Conservation (phyloP, 208 protist species). For the Trichomonas vaginalis region DNA sequence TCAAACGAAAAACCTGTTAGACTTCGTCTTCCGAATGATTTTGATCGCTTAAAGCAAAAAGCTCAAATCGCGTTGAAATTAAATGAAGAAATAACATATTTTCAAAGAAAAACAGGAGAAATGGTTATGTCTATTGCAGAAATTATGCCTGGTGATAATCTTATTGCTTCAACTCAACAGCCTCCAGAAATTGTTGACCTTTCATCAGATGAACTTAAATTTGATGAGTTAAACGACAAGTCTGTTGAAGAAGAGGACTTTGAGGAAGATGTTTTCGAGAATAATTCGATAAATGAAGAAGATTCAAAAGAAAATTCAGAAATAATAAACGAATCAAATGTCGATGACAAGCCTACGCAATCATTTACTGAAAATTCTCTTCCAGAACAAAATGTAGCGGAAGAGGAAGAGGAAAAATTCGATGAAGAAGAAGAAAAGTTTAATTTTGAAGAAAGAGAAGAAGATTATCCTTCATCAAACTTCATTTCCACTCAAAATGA, state of each 20-base stretch:
- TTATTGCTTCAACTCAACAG: not conserved
- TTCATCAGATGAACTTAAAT: not conserved
- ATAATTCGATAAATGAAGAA: not conserved
- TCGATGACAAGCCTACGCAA: too few species aligned
- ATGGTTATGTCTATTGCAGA: not conserved
- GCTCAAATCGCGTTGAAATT: not conserved
- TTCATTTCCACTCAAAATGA: not conserved
- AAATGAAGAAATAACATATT: not conserved
- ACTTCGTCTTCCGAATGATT: not conserved
- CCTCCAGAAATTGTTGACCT: not conserved
- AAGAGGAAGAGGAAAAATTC: not conserved
- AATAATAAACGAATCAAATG: not conserved
- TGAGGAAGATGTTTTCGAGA: not conserved
- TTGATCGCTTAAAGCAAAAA: not conserved
- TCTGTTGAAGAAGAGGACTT: not conserved
- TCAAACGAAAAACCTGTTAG: not conserved
- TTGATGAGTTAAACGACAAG: not conserved
- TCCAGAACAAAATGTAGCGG: not conserved
- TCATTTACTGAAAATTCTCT: too few species aligned
- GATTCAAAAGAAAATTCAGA: not conserved
- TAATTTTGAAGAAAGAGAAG: not conserved
- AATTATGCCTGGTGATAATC: not conserved
- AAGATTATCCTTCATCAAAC: not conserved
- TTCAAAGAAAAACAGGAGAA: not conserved
- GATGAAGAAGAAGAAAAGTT: not conserved